Conservation (phyloP, 1,139 yeast genomes). For the Kodamaea sp. region DNA sequence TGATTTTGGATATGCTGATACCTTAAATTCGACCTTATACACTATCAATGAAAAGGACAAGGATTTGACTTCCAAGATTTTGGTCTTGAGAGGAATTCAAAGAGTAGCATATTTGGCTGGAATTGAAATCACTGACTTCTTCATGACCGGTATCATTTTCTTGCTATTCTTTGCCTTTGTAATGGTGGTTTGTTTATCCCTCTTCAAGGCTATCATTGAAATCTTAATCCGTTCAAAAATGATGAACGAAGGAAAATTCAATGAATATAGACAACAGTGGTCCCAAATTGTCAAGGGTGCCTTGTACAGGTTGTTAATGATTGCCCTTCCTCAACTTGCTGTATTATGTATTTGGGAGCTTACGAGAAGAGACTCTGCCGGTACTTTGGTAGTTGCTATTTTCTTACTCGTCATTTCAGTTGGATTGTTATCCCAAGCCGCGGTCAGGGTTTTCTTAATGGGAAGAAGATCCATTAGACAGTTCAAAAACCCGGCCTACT, state of each 20-base stretch:
- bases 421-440: slow-evolving; percentile 70
- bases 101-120: slow-evolving; percentile 84
- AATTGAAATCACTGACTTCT: slow-evolving; percentile 83
- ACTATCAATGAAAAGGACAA: slow-evolving; percentile 72
- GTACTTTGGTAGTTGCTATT: slow-evolving; percentile 76
- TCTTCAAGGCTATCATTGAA: slow-evolving; percentile 77
- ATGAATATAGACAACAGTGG: slow-evolving; percentile 83
- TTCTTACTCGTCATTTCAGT: slow-evolving; percentile 59
- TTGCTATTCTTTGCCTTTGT: slow-evolving; percentile 78
- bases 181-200: slow-evolving; percentile 60
- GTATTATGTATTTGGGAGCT: slow-evolving; percentile 89
- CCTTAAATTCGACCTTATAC: slow-evolving; percentile 54
- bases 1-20: slow-evolving; percentile 49
- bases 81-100: slow-evolving; percentile 86
- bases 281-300: slow-evolving; percentile 81
- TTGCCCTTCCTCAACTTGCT: slow-evolving; percentile 85
- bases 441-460: slow-evolving; percentile 64
- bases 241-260: slow-evolving; percentile 65
- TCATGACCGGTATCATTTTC: slow-evolving; percentile 83
- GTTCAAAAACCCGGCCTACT: slow-evolving; percentile 90
- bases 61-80: slow-evolving; percentile 58
- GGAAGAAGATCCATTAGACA: slow-evolving; percentile 72
- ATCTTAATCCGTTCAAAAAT: slow-evolving; percentile 60
- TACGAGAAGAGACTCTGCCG: slow-evolving; percentile 79
- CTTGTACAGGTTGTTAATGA: slow-evolving; percentile 73